phyloP scores from a whole-genome alignment of 2,329 filamentous ascomycete species.

The Aspergillus melleus region DNA sequence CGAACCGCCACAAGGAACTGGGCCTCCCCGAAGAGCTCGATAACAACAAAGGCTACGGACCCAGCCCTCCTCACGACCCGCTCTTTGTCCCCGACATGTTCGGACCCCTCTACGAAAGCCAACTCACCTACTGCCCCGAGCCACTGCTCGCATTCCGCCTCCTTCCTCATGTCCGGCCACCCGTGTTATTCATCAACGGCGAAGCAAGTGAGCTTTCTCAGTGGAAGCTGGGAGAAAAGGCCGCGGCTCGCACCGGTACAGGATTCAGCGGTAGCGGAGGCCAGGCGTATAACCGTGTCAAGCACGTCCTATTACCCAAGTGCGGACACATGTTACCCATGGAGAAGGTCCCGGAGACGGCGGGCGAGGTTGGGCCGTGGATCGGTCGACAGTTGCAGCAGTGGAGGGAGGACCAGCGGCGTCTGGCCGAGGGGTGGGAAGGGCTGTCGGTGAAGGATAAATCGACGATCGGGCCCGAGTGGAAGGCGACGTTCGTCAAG shows the following conservation, averaged over 20 bases:
- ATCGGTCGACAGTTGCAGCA: too few species aligned
- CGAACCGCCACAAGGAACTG: slow-evolving; percentile 26
- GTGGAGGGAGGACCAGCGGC: too few species aligned
- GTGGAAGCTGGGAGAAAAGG: slow-evolving; percentile 24
- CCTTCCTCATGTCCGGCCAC: slow-evolving; percentile 11
- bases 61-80: slow-evolving; percentile 8
- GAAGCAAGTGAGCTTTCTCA: slow-evolving; percentile 23
- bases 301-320: slow-evolving; percentile 21
- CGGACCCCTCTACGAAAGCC: not conserved
- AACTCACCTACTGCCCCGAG: slow-evolving; percentile 9
- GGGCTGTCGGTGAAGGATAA: not conserved
- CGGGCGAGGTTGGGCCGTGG: slow-evolving; percentile 12
- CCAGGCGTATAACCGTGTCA: slow-evolving; percentile 53
- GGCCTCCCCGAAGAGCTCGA: slow-evolving; percentile 26
- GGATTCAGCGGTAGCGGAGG: slow-evolving; percentile 33
- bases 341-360: slow-evolving; percentile 27
- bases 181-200: slow-evolving; percentile 1
- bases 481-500: not conserved
- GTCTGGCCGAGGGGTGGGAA: too few species aligned
- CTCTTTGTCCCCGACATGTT: slow-evolving; percentile 11
- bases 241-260: slow-evolving; percentile 30
- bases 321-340: slow-evolving; percentile 27
- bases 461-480: not conserved
- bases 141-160: slow-evolving; percentile 7
- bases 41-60: not conserved